These are phyloP conservation scores for Limtongozyma cylindracea DNA, from an alignment of 805 yeast species.

Conservation along the genomic window DNA sequence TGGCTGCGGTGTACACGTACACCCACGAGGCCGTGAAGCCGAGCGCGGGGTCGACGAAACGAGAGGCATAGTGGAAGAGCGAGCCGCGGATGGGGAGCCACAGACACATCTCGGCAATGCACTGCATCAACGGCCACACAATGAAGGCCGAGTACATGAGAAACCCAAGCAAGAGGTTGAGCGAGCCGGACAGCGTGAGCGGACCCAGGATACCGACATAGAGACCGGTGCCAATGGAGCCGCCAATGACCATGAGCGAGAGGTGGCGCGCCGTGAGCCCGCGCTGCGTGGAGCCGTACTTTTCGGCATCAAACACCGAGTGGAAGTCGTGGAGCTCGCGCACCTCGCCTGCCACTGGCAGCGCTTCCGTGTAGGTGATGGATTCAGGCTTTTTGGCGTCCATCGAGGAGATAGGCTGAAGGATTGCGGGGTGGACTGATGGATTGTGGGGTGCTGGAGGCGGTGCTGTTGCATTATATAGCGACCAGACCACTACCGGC, in stretches of 20 bases:
- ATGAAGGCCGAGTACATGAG: constrained; percentile 7
- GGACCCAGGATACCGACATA: constrained; percentile 9
- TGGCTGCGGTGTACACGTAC: constrained; percentile 9
- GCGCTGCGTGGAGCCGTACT: neutral
- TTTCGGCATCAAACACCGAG: constrained; percentile 5
- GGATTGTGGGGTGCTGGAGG: too few species aligned
- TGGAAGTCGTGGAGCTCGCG: too few species aligned
- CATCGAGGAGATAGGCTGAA: too few species aligned
- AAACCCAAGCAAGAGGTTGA: constrained; percentile 10
- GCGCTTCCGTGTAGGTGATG: too few species aligned
- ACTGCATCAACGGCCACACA: constrained; percentile 12
- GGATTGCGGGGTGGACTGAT: too few species aligned
- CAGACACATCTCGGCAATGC: constrained; percentile 13
- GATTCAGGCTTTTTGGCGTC: too few species aligned
- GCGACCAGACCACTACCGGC: too few species aligned
- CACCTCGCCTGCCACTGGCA: too few species aligned
- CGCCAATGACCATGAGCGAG: constrained; percentile 7
- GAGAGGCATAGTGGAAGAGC: constrained; percentile 9
- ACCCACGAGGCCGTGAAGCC: constrained; percentile 10
- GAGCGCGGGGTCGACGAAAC: constrained; percentile 11
- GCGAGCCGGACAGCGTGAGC: constrained; percentile 9
- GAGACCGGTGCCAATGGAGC: constrained; percentile 11
- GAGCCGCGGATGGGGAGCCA: constrained; percentile 12
- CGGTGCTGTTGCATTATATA: too few species aligned
- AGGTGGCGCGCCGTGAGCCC: neutral